These are phyloP conservation scores for Fusarium temperatum DNA, from an alignment of 2,329 filamentous ascomycete genomes.

Conservation along the genomic window DNA sequence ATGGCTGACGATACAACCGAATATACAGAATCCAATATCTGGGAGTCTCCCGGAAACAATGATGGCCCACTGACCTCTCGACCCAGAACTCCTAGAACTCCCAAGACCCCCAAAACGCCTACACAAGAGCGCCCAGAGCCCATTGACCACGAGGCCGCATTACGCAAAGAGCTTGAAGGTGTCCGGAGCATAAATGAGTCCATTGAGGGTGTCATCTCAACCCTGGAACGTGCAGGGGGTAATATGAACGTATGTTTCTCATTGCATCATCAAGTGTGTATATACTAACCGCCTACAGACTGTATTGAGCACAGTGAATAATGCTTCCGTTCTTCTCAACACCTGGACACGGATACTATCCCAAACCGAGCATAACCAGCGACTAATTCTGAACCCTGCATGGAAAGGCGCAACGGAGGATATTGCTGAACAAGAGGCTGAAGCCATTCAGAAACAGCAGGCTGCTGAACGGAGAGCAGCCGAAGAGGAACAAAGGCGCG, in stretches of 20 bases:
- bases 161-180: slow-evolving; percentile 82
- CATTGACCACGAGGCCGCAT: slow-evolving; percentile 73
- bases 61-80: slow-evolving; percentile 42
- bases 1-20: slow-evolving; percentile 58
- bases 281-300: slow-evolving; percentile 58
- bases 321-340: slow-evolving; percentile 88
- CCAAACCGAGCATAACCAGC: slow-evolving; percentile 97
- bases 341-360: slow-evolving; percentile 97
- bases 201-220: slow-evolving; percentile 80
- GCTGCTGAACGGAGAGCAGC: slow-evolving; percentile 79
- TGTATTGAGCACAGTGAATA: slow-evolving; percentile 84
- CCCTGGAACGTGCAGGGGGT: slow-evolving; percentile 74
- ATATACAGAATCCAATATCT: slow-evolving; percentile 59
- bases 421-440: slow-evolving; percentile 84
- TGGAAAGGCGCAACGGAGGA: slow-evolving; percentile 94
- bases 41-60: slow-evolving; percentile 55
- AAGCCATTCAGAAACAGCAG: slow-evolving; percentile 76
- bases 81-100: slow-evolving; percentile 52
- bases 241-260: slow-evolving; percentile 74
- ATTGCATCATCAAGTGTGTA: background rate
- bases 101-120: slow-evolving; percentile 59
- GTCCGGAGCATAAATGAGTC: slow-evolving; percentile 88
- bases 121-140: slow-evolving; percentile 57
- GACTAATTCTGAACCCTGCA: slow-evolving; percentile 84
- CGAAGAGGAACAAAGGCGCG: slow-evolving; percentile 81